Conservation (phyloP, 805 yeast species). For the Alloascoidea hylecoeti region DNA sequence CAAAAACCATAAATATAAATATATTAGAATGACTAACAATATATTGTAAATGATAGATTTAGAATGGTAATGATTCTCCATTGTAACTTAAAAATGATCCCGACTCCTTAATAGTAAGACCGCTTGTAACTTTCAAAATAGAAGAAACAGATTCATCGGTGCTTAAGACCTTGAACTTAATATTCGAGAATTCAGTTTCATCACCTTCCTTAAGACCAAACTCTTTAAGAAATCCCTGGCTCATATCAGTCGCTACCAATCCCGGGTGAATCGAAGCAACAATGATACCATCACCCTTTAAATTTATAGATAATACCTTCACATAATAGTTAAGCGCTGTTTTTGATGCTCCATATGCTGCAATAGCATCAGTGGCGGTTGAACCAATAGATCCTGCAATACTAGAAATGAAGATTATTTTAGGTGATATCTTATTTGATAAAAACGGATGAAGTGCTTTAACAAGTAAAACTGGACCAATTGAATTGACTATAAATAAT, state of each 20-base stretch:
- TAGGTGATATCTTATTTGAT: slow-evolving; percentile 9
- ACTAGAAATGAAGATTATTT: slow-evolving; percentile 16
- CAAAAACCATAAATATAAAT: too few species aligned
- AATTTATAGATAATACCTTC: slow-evolving; percentile 15
- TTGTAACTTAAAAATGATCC: slow-evolving; percentile 16
- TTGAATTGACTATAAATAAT: slow-evolving; percentile 11
- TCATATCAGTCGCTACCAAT: slow-evolving; percentile 22
- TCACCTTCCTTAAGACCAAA: slow-evolving; percentile 8
- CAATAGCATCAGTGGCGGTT: slow-evolving; percentile 8
- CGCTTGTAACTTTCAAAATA: slow-evolving; percentile 10
- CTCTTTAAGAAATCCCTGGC: too few species aligned
- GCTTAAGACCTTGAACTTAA: too few species aligned
- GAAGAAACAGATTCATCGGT: slow-evolving; percentile 15
- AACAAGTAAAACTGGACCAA: slow-evolving; percentile 13
- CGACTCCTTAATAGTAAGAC: slow-evolving; percentile 12
- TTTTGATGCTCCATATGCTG: slow-evolving; percentile 24
- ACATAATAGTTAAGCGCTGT: slow-evolving; percentile 22
- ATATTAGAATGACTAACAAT: too few species aligned
- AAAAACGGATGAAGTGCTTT: slow-evolving; percentile 13
- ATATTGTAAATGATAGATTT: too few species aligned
- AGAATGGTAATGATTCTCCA: slow-evolving; percentile 7
- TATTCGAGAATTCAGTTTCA: too few species aligned
- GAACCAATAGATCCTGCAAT: slow-evolving; percentile 13
- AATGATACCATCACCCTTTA: slow-evolving; percentile 14
- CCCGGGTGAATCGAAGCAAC: slow-evolving; percentile 25